Evolutionary conservation across 441 rosid genomes (phyloP).

Genomic region (Isatis lusitanica): DNA sequence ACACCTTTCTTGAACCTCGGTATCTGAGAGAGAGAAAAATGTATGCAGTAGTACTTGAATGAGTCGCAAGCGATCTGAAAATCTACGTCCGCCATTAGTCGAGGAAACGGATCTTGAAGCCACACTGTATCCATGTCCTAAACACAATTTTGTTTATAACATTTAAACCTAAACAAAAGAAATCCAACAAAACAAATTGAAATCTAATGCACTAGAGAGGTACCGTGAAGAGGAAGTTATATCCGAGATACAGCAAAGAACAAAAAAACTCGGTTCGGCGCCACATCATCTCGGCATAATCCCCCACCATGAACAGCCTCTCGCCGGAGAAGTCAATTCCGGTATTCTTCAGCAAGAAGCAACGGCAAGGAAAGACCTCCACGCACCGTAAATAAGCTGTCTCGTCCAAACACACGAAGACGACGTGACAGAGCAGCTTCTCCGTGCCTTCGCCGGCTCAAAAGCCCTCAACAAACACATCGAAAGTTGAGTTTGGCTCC

Average conservation of each 20-base stretch:
- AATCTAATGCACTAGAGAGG: not conserved
- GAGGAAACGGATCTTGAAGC: conserved; percentile 82
- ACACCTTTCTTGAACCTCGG: too few relatives aligned
- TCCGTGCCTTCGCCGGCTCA: conserved; percentile 34
- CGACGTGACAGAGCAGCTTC: conserved; percentile 35
- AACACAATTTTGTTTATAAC: not conserved
- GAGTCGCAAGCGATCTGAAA: conserved; percentile 81
- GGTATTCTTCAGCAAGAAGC: conserved; percentile 27
- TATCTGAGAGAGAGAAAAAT: too few relatives aligned
- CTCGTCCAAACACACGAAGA: conserved; percentile 39
- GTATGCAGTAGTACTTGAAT: too few relatives aligned
- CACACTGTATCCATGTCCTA: conserved; percentile 88
- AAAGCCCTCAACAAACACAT: conserved; percentile 44
- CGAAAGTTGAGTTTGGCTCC: conserved; percentile 38
- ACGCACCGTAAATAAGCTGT: conserved; percentile 37
- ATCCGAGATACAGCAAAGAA: conserved; percentile 40
- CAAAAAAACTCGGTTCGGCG: conserved; percentile 39
- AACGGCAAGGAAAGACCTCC: conserved; percentile 33
- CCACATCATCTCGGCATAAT: conserved; percentile 50
- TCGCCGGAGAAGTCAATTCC: conserved; percentile 39
- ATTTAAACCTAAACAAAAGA: too few relatives aligned
- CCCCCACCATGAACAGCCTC: conserved; percentile 36
- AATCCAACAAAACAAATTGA: too few relatives aligned
- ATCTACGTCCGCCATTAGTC: conserved; percentile 60
- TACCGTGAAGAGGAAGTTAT: conserved; percentile 47